Conservation (phyloP, 2,329 filamentous ascomycete species). For the Aureobasidium subglaciale region DNA sequence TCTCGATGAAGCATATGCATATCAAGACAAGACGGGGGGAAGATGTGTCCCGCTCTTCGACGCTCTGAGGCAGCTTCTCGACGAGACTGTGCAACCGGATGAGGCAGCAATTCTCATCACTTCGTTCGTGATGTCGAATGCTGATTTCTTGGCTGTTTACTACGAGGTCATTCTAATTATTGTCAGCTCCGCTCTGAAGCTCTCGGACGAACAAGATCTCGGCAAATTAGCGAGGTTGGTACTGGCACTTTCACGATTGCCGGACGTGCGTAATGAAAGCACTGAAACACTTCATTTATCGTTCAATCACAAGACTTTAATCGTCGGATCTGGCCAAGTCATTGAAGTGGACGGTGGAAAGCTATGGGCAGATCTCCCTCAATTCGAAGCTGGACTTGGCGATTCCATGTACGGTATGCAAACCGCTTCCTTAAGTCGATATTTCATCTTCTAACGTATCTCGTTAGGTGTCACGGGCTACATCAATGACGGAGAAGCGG, state of each 20-base stretch:
- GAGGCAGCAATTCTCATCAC: neutral
- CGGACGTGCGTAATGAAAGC: neutral
- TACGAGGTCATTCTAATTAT: neutral
- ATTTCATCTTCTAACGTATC: neutral
- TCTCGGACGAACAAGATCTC: neutral
- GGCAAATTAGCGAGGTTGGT: neutral
- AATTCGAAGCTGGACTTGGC: neutral
- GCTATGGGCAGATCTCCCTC: neutral
- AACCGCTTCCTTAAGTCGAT: neutral
- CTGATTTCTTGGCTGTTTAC: neutral
- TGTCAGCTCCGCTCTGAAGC: neutral
- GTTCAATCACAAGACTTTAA: neutral
- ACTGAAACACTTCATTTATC: neutral
- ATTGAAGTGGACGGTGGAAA: neutral
- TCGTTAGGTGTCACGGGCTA: neutral
- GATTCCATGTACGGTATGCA: neutral
- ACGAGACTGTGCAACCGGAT: neutral
- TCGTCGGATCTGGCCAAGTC: neutral
- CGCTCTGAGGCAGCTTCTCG: neutral
- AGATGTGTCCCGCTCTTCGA: neutral
- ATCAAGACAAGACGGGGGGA: neutral
- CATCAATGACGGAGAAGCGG: neutral
- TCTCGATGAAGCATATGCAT: neutral
- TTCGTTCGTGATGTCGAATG: neutral
- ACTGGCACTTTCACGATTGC: neutral